A percentile compares a stretch with the other conserved stretches of the same genome.
Evolutionary conservation across 169 alveolate species (phyloP).

Genomic region (Cryptosporidium bovis): DNA sequence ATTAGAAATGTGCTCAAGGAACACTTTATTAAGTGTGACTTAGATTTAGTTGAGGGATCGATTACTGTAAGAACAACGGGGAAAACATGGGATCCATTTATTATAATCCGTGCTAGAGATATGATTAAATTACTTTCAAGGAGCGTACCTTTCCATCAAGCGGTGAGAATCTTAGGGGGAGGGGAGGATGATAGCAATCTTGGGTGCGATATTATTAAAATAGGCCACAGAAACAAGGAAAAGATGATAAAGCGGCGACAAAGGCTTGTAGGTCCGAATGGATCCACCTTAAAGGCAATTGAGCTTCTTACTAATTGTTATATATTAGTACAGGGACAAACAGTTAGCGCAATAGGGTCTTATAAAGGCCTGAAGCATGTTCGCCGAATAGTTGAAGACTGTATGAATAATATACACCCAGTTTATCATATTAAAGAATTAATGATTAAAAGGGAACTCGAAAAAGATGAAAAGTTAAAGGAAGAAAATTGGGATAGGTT

Average conservation of each 20-base stretch:
- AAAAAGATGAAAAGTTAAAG: conserved; percentile 92
- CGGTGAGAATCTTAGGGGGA: conserved; percentile 94
- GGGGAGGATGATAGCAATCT: conserved; percentile 75
- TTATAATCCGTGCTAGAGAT: conserved; percentile 95
- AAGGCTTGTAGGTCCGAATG: conserved; percentile 99
- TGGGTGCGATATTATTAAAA: conserved; percentile 95
- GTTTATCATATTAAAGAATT: conserved; percentile 98
- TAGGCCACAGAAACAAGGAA: conserved; percentile 96
- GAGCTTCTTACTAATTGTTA: conserved; percentile 98
- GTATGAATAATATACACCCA: conserved; percentile 99
- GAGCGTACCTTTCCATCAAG: conserved; percentile 98
- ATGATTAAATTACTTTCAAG: conserved; percentile 96
- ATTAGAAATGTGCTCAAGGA: conserved; percentile 87
- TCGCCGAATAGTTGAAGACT: conserved; percentile 95
- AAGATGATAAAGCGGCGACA: conserved; percentile 98
- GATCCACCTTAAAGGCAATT: conserved; percentile 96
- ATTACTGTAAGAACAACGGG: conserved; percentile 98
- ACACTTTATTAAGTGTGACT: conserved; percentile 93
- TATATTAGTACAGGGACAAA: conserved; percentile 97
- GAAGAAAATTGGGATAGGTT: conserved; percentile 97
- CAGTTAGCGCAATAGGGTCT: conserved; percentile 97
- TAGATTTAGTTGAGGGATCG: conserved; percentile 98
- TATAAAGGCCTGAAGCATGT: conserved; percentile 93
- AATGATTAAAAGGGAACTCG: conserved; percentile 97
- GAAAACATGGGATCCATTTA: conserved; percentile 98